Evolutionary conservation across 345 rosid genomes (phyloP).

Genomic region (Salix suchowensis): DNA sequence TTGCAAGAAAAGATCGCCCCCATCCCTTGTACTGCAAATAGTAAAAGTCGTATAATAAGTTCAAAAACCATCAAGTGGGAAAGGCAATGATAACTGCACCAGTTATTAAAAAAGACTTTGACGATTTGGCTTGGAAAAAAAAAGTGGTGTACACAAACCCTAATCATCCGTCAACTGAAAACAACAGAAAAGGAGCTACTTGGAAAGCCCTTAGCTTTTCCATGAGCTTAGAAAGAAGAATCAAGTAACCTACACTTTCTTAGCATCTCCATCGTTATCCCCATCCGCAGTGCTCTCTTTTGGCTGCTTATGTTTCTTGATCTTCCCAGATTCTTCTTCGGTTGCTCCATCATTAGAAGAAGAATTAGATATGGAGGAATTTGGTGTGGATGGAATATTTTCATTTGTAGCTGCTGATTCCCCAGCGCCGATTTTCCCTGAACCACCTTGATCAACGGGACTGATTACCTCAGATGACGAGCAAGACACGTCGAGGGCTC

Average conservation of each 20-base stretch:
- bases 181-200: background rate
- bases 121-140: background rate
- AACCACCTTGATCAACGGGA: slow-evolving; percentile 1
- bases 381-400: slow-evolving; percentile 16
- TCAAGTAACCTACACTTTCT: slow-evolving; percentile 21
- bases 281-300: slow-evolving; percentile 14
- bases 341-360: slow-evolving; percentile 31
- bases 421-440: background rate
- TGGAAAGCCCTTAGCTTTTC: background rate
- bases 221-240: background rate
- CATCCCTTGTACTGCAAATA: background rate
- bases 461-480: slow-evolving; percentile 10
- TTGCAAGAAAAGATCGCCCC: background rate
- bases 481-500: slow-evolving; percentile 36
- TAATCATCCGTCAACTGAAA: background rate
- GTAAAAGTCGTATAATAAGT: background rate
- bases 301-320: slow-evolving; percentile 6
- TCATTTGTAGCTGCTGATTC: background rate
- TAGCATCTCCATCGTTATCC: slow-evolving; percentile 6
- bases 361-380: slow-evolving; percentile 27
- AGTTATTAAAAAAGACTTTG: background rate
- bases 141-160: background rate
- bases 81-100: background rate
- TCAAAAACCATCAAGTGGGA: background rate
- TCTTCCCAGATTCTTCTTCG: slow-evolving; percentile 15